Evolutionary conservation across 345 rosid species (phyloP).

Genomic region (Aegle marmelos): DNA sequence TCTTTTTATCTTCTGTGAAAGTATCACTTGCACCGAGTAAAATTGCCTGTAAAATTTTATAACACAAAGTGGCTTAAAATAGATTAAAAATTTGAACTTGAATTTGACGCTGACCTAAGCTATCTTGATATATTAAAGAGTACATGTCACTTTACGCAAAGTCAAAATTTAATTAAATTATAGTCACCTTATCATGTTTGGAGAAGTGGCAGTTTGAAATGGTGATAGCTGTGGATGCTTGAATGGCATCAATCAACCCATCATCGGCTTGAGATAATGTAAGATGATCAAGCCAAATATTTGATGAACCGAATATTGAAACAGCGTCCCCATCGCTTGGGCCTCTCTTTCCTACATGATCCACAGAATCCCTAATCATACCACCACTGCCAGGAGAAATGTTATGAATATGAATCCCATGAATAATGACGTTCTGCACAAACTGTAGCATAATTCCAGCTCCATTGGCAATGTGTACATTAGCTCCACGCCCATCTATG

Average conservation of each 20-base stretch:
- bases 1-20: no score
- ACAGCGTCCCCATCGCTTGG: slow-evolving; percentile 70
- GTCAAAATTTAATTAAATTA: no score
- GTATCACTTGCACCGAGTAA: no score
- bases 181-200: background rate
- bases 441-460: slow-evolving; percentile 60
- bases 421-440: slow-evolving; percentile 69
- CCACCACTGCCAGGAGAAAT: slow-evolving; percentile 3
- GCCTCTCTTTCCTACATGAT: no score
- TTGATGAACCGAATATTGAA: slow-evolving; percentile 52
- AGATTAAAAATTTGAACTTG: no score
- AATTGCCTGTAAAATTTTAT: no score
- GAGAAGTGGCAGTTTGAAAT: background rate
- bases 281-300: slow-evolving; percentile 75
- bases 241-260: slow-evolving; percentile 61
- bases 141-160: no score
- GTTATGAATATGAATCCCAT: slow-evolving; percentile 57
- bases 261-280: slow-evolving; percentile 36
- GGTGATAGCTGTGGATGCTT: background rate
- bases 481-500: slow-evolving; percentile 75
- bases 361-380: no score
- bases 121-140: no score
- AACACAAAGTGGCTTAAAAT: no score
- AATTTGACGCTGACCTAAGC: no score
- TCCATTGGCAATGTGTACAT: slow-evolving; percentile 56